Base-by-base conservation (phyloP, 257 asterid genomes). In the Anisodus acutangulus region DNA sequence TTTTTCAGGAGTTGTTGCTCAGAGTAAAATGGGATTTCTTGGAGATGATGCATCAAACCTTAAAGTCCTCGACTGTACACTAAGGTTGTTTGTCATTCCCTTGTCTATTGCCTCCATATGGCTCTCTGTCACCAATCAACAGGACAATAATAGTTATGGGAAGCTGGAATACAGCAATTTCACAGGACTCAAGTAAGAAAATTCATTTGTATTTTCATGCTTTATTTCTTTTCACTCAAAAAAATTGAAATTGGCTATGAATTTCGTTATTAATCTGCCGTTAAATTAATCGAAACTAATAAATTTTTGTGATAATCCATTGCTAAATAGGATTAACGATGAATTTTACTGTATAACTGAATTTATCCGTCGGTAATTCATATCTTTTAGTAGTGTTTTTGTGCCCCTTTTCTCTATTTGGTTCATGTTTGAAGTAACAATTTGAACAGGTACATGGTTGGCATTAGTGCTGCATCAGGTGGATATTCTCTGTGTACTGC, bases 401-500 rank as follows among this genome's bases (percentile, higher is more conserved):
- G 4, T 41, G 3, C 45, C 13, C 43, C 39, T 15, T 66, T 13
- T 37, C 41, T 41, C 35, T 64, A n/a, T 72, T 41, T 64, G 71
- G n/a, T 53, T 12, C 16, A 3, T 53, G 35, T 35, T 41, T 79
- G 35, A 54, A 39, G 26, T 31, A 69, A 55, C 6, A 35, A 45
- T 9, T 47, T 8, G 17, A 58, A 66, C 83, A 96, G 99, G 92
- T 96, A 94, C 87, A 89, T 93, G 97, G 97, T 93, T 67, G 89
- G 86, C 86, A 86, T 94, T 81, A 88, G 92, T 84, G 98, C 88
- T 8, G 47, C 91, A 3, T 91, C 94, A 55, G 92, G 95, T 70
- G 97, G 89, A 58, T 94, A 93, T 88, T 97, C 98, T 10, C 84
- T 92, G 66, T 83, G 92, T 84, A 94, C 91, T 78, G 99, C 93